Evolutionary conservation across 2,329 filamentous ascomycete species (phyloP), one percentile per base, ranked within the genome.

Genomic region (Colletotrichum sp.): DNA sequence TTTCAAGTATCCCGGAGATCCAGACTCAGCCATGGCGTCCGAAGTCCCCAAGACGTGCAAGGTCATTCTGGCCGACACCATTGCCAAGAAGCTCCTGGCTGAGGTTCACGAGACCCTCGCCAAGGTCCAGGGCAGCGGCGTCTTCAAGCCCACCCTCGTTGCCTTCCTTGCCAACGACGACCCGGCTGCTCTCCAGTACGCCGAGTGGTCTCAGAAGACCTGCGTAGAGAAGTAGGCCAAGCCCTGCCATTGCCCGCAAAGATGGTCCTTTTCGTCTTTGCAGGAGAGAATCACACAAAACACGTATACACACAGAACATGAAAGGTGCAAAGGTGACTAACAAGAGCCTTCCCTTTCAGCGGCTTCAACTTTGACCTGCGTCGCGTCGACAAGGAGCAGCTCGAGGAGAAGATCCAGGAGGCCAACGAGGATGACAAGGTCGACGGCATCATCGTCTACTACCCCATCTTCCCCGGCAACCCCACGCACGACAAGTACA

Each of bases 141-240:
- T 85, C 74, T 80, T 82, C 57, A 88, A 93, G 83, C 96, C 97
- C 39, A 93, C 94, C 77, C 90, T 99, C 69, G 94, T 96, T 60
- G 97, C 96, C 75, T 98, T 98, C 86, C 89, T 99, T 72, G 96
- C 96, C 79, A 99, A 98, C 85, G 91, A 91, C 79, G 97, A 99
- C 86, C 95, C 96, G 34, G 95, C 96, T 52, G 96, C 96, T 36
- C 89, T 94, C 80, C 95, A 98, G 88, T 99, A 99, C 84, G 97
- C 97, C 71, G 95, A 98, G 85, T 98, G 95, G 95, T 98, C 96
- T 55, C 95, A 95, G 85, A 98, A 98, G 90, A 98, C 97, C 6
- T 98, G 95, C 85, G 91, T 93, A 85, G 96, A 99, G 85, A 98
- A 98, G 96, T 98, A 89, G 93, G 94, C 86, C 30, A 30, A 64